These are phyloP conservation scores for Coprinellus micaceus DNA, from an alignment of 768 basidiomycete genomes.

Conservation along the genomic window DNA sequence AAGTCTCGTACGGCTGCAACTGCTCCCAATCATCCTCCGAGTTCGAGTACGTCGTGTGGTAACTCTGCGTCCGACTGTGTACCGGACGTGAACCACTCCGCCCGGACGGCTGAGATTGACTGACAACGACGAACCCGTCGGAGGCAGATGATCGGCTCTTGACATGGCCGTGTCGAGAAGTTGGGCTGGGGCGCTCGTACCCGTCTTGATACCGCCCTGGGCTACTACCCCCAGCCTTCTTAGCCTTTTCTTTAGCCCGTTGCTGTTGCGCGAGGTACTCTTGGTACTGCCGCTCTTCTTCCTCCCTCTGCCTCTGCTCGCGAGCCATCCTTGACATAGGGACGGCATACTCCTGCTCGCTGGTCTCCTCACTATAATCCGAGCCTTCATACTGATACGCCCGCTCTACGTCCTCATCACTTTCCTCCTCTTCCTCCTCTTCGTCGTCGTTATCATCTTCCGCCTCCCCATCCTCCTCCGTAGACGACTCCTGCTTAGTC, in stretches of 20 bases:
- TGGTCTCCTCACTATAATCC: not conserved
- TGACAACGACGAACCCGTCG: not conserved
- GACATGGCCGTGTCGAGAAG: not conserved
- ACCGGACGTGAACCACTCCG: not conserved
- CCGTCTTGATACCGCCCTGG: not conserved
- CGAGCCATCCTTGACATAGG: not conserved
- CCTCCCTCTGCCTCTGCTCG: not conserved
- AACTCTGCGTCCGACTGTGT: not conserved
- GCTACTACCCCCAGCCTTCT: not conserved
- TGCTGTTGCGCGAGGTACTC: not conserved
- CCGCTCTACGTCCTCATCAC: conserved; percentile 16
- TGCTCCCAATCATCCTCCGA: conserved; percentile 2
- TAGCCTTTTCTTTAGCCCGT: not conserved
- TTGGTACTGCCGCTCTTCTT: not conserved
- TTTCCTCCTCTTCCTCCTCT: conserved; percentile 19
- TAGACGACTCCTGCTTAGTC: not conserved
- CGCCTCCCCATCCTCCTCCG: conserved; percentile 16
- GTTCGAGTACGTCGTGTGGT: not conserved
- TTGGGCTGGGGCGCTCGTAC: not conserved
- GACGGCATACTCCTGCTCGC: not conserved
- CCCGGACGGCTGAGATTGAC: not conserved
- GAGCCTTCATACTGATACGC: conserved; percentile 11
- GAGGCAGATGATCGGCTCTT: not conserved
- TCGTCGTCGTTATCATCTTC: conserved; percentile 17
- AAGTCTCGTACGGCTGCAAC: not conserved